Base-by-base conservation (phyloP, 2,329 filamentous ascomycete genomes). In the Cordyceps tenuipes region DNA sequence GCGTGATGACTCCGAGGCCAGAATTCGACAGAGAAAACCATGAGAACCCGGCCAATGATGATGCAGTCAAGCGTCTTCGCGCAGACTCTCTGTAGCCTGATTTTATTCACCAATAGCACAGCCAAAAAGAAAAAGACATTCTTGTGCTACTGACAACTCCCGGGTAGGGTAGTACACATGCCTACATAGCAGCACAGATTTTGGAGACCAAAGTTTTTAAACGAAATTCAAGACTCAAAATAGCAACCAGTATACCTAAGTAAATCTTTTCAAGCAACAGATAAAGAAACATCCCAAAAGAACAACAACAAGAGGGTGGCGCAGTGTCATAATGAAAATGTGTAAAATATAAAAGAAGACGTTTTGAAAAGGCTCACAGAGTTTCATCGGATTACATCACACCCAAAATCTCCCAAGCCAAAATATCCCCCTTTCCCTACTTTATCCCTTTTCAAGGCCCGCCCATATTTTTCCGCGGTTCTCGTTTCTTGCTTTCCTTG, bases 321-420 rank as follows among this genome's bases (percentile, higher is more conserved):
- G 34, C 21, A 5, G 36, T 58, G 12, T 51, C 56, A 51, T 44
- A 29, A 57, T 58, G 47, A 58, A 58, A 51, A 51, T 58, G 47
- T 36, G 56, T 52, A 23, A 59, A 59, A 59, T 44, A 53, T 52
- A 52, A 46, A 59, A 52, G 49, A 59, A 52, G 39, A 52, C 48
- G 26, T 59, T 36, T 47, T 15, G 15, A 43, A n/a, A 36, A 47
- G 23, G 17, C 34, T 15, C 36, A 9, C 23, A 34, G 39, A 58
- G 56, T 51, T 43, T 41, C 8, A 17, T 51, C 46, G 23, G 44
- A 57, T 41, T 50, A 50, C 46, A 49, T 57, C 46, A 41, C 34
- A 57, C 31, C 55, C 44, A 21, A 41, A 48, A 48, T 49, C 44
- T 48, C 55, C 17, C 23, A 39, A 48, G 49, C 39, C 49, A 44